Base-by-base conservation (phyloP, 257 asterid genomes). In the Fraxinus anomala region DNA sequence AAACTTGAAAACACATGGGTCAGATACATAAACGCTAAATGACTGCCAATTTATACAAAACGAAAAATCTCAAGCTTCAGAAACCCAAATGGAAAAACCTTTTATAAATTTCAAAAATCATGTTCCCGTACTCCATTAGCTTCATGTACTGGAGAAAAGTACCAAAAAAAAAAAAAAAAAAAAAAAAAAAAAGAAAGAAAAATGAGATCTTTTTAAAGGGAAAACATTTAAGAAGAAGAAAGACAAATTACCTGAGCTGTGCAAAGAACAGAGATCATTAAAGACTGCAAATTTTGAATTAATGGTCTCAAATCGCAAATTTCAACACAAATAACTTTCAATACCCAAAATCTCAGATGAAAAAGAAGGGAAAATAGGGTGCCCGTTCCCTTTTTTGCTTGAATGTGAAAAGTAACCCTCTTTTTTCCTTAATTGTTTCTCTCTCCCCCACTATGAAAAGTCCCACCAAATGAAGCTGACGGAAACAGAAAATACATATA, bases 161-260 rank as follows among this genome's bases (percentile, higher is more conserved):
- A 40, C 10, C 10, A 1, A 37, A 31, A 31, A 3, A 31, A 31
- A 31, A 31, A 28, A 28, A 28, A 31, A 31, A 31, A 28, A 28
- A 28, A 28, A 28, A 28, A 1, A 28, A 28, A 28, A 28, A 28
- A 28, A 28, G 1, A 28, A 31, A 31, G 4, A 31, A 31, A 31
- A 31, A 56, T 40, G 44, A 56, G 69, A 77, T 63, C 69, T 39
- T 40, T 36, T 10, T 19, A 72, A 1, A 59, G 31, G 70, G 26
- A 56, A 42, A 33, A 30, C 28, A 76, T 9, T 4, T 51, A 33
- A 2, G 33, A 49, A 77, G 73, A 37, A 30, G 31, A 70, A 36
- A 73, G 65, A 73, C 83, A 80, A 79, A 84, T n/a, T 23, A 61
- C 88, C 90, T 75, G 85, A 31, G 33, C 30, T 17, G 34, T 21